Conservation (phyloP, 306 rosid genomes). For the Calophaca sinica region DNA sequence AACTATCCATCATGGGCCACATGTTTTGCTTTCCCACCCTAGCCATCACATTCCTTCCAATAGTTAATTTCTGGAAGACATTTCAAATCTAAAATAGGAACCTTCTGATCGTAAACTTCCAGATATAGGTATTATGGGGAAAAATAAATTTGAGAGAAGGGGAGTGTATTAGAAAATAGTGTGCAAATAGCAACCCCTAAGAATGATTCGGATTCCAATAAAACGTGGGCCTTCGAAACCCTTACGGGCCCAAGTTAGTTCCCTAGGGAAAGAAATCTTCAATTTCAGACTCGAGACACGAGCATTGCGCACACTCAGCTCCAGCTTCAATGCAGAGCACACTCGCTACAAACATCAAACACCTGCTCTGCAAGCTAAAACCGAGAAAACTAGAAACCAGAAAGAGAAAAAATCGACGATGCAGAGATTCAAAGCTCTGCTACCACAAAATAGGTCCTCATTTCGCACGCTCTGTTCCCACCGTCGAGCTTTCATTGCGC, state of each 20-base stretch:
- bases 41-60: no score
- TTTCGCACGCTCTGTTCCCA: conserved; percentile 50
- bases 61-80: no score
- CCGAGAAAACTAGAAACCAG: neutral
- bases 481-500: conserved; percentile 38
- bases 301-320: neutral
- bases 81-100: no score
- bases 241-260: conserved; percentile 7
- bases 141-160: no score
- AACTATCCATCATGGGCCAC: no score
- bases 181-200: no score
- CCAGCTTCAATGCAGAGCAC: conserved; percentile 17
- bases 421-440: conserved; percentile 72
- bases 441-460: conserved; percentile 47
- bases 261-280: conserved; percentile 26
- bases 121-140: no score
- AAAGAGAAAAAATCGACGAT: conserved; percentile 45
- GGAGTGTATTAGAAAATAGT: no score
- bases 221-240: conserved; percentile 15
- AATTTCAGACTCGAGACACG: neutral
- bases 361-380: conserved; percentile 36
- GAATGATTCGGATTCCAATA: neutral
- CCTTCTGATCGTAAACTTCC: no score
- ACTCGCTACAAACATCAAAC: conserved; percentile 42
- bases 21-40: no score